These are phyloP conservation scores for Podila epicladia DNA, from an alignment of 192 early-diverging fungal genomes.

Conservation along the genomic window DNA sequence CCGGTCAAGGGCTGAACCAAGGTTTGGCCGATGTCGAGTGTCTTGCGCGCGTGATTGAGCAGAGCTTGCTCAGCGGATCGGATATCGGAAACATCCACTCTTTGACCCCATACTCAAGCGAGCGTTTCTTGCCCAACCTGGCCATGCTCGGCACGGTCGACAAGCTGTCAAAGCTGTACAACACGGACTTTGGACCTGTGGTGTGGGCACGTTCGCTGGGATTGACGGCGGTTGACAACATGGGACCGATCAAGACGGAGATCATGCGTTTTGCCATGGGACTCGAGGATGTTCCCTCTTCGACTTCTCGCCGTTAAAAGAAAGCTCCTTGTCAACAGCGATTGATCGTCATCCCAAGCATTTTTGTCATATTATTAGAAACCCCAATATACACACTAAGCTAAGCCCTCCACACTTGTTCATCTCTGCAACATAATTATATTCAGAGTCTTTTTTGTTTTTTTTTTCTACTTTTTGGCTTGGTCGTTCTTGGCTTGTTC, in stretches of 20 bases:
- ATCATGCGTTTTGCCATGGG: slow-evolving; percentile 70
- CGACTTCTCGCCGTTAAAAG: background rate
- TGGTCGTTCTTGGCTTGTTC: slow-evolving; percentile 50
- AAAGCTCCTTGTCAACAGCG: too few species aligned
- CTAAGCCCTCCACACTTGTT: too few species aligned
- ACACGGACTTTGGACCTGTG: slow-evolving; percentile 67
- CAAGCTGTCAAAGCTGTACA: slow-evolving; percentile 82
- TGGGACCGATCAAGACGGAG: slow-evolving; percentile 71
- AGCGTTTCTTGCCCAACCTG: slow-evolving; percentile 84
- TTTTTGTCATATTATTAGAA: background rate
- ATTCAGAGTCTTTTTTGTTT: background rate
- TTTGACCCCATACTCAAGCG: slow-evolving; percentile 81
- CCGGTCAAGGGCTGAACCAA: slow-evolving; percentile 96
- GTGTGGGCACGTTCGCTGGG: slow-evolving; percentile 78
- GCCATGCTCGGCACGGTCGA: slow-evolving; percentile 89
- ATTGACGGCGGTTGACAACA: slow-evolving; percentile 72
- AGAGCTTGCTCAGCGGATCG: slow-evolving; percentile 74
- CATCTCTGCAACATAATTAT: background rate
- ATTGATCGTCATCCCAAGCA: too few species aligned
- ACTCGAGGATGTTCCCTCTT: slow-evolving; percentile 37
- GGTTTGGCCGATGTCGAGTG: slow-evolving; percentile 87
- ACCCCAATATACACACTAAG: background rate
- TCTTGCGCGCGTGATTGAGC: slow-evolving; percentile 69
- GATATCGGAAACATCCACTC: slow-evolving; percentile 84
- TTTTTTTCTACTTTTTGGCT: slow-evolving; percentile 4